These are phyloP conservation scores for Euphorbia peplus DNA, from an alignment of 345 rosid species.

Conservation along the genomic window DNA sequence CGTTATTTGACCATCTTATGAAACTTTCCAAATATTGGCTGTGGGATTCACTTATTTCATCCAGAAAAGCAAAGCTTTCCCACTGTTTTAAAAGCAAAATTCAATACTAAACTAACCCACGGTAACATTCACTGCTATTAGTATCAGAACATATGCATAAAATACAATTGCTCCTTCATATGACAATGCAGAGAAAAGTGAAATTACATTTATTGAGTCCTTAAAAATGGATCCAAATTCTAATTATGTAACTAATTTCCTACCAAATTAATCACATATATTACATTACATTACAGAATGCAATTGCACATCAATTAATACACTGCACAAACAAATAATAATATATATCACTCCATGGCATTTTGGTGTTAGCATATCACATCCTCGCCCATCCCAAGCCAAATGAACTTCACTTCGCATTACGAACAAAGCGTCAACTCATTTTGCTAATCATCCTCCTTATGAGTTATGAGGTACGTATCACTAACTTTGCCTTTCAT, in stretches of 20 bases:
- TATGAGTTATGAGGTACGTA: no score
- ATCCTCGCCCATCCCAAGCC: slow-evolving; percentile 15
- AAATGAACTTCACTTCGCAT: no score
- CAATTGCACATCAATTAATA: slow-evolving; percentile 21
- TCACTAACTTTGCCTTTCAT: slow-evolving; percentile 12
- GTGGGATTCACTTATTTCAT: no score
- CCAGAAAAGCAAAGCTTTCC: no score
- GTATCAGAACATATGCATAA: no score
- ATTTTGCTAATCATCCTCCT: slow-evolving; percentile 15
- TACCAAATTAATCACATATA: slow-evolving; percentile 20
- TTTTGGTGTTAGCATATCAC: slow-evolving; percentile 26
- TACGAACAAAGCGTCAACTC: no score
- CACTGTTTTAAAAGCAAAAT: no score
- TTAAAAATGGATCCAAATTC: slow-evolving; percentile 9
- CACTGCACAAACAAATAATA: slow-evolving; percentile 9
- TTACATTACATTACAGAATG: slow-evolving; percentile 15
- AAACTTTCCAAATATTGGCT: no score
- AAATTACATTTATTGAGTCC: slow-evolving; percentile 5
- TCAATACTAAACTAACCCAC: no score
- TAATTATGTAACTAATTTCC: neutral
- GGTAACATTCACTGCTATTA: no score
- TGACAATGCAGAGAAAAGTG: neutral
- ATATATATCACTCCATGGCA: no score
- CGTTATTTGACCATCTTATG: no score
- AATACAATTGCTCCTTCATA: neutral